phyloP scores from a whole-genome alignment of 495 filamentous ascomycete genomes.

The Aspergillus taichungensis region DNA sequence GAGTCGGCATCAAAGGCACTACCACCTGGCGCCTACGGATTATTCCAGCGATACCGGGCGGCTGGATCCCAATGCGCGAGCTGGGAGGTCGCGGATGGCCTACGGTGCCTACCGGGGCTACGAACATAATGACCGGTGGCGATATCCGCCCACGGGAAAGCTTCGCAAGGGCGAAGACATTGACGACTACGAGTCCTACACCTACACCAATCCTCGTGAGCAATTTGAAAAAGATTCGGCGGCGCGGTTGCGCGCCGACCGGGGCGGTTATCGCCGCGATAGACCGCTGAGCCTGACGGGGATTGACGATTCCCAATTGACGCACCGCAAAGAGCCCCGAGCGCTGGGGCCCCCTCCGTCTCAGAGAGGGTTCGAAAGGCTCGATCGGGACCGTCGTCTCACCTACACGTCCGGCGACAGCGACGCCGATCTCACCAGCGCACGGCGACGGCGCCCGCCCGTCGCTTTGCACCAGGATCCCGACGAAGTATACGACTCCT shows the following conservation, averaged over 20 bases:
- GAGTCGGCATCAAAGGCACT: conserved; percentile 16
- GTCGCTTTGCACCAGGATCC: conserved; percentile 30
- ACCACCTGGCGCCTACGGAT: conserved; percentile 27
- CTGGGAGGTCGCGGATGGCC: conserved; percentile 5
- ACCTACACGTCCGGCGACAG: conserved; percentile 18
- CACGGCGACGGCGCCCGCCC: conserved; percentile 23
- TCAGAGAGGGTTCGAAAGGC: conserved; percentile 53
- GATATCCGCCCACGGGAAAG: conserved; percentile 23
- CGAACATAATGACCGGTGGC: conserved; percentile 14
- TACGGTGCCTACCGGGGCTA: conserved; percentile 19
- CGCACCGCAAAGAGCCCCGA: conserved; percentile 34
- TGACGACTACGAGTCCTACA: conserved; percentile 53
- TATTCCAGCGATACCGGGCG: conserved; percentile 36
- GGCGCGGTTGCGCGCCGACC: conserved; percentile 35
- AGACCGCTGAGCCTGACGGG: conserved; percentile 58
- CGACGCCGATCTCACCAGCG: conserved; percentile 20
- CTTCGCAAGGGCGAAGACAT: conserved; percentile 48
- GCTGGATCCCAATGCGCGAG: conserved; percentile 8
- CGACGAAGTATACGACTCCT: conserved; percentile 30
- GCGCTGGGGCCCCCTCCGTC: conserved; percentile 49
- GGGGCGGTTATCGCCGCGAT: conserved; percentile 42
- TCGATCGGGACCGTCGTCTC: conserved; percentile 33
- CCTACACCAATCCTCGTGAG: conserved; percentile 64
- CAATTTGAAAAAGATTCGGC: conserved; percentile 57
- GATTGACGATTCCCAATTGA: conserved; percentile 45